These are phyloP conservation scores for Fragaria vesca DNA, from an alignment of 306 rosid genomes.

Conservation along the genomic window DNA sequence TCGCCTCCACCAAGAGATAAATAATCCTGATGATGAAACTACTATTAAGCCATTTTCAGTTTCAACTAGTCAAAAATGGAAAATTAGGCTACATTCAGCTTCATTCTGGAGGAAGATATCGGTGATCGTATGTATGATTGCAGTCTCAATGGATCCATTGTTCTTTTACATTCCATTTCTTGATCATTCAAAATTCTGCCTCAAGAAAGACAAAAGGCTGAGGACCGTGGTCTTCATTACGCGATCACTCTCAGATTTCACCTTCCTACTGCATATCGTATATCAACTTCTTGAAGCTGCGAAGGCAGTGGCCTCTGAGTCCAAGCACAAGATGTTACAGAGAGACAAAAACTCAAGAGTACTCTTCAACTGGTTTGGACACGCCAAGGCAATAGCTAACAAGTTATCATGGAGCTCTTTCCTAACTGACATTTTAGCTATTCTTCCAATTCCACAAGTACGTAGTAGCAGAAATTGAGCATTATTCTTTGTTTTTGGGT, in stretches of 20 bases:
- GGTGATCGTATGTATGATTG: conserved; percentile 9
- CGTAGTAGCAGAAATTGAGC: neutral
- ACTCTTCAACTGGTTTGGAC: neutral
- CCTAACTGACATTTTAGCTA: conserved; percentile 24
- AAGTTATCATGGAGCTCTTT: conserved; percentile 12
- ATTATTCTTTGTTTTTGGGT: neutral
- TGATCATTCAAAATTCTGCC: neutral
- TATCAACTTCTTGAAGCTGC: neutral
- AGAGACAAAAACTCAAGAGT: neutral
- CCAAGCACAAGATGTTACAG: neutral
- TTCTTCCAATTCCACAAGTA: conserved; percentile 40
- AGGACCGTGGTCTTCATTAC: neutral
- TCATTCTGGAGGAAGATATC: conserved; percentile 7
- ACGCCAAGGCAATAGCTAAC: neutral
- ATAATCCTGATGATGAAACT: too few species aligned
- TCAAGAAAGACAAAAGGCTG: neutral
- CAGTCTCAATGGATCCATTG: conserved; percentile 8
- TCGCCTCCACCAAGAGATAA: too few species aligned
- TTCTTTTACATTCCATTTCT: conserved; percentile 18
- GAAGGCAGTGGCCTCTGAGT: neutral
- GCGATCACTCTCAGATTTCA: neutral
- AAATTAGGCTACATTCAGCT: neutral
- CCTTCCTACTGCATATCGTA: neutral
- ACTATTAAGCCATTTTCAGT: too few species aligned
- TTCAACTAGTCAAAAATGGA: neutral